Base-by-base conservation (phyloP, 768 basidiomycete genomes). In the Mycena epipterygia region DNA sequence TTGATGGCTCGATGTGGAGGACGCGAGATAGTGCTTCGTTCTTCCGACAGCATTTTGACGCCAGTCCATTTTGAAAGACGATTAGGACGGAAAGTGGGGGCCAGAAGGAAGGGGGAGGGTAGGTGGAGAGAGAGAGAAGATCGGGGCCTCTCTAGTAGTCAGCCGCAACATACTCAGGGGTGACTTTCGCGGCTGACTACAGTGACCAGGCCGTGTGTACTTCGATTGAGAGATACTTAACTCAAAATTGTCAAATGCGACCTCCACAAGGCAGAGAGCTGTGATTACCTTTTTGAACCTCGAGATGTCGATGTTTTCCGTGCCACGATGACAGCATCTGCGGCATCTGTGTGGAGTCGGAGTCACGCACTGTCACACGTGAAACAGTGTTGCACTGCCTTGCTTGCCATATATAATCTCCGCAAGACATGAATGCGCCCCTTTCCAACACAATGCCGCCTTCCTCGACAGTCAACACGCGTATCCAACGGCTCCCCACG, bases 401-500 rank as follows among this genome's bases (percentile, higher is more conserved):
- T 53, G 51, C 51, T 33, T 25, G 32, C 53, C 53, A 55, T 55
- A 35, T 55, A 55, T 55, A 55, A 52, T 52, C 51, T 52, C 29
- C 49, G 49, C 12, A 33, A 52, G 30, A 52, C 29, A 32, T 52
- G 51, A 52, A 52, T 52, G 53, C 30, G 21, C 53, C 53, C 53
- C 33, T 37, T 35, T 8, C 51, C 51, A 32, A 52, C 51, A 55
- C 5, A 55, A 55, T 55, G 53, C 53, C 53, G 53, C n/a, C 53
- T 55, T 37, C 6, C 53, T n/a, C 32, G 53, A 55, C 32, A 55
- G 17, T 55, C 33, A 29, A 55, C 53, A 55, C 53, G 53, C 53
- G n/a, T 56, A 61, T 61, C 46, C 60, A 61, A 30, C 46, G 46
- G 21, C 60, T 61, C 30, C 44, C 60, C 46, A 48, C 46, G 27